Conservation (phyloP, 768 basidiomycete species). For the Russula vinacea region DNA sequence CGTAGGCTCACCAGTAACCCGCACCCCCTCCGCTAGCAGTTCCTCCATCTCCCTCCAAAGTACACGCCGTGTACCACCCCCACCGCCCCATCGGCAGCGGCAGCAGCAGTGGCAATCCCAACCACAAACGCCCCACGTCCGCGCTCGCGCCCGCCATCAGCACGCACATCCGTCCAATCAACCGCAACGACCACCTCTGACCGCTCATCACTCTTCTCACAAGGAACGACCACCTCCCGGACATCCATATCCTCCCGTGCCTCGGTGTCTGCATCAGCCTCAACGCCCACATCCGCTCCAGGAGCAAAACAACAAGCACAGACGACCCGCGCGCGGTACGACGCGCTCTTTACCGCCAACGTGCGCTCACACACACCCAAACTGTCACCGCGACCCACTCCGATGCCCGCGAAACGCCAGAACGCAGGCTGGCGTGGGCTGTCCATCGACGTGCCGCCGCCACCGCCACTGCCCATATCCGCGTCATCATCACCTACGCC, state of each 20-base stretch:
- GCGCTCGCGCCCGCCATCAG: conserved; percentile 32
- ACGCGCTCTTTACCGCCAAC: conserved; percentile 35
- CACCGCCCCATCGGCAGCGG: not conserved
- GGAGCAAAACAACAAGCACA: conserved; percentile 28
- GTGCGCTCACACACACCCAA: conserved; percentile 22
- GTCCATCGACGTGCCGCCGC: conserved; percentile 49
- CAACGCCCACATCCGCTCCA: not conserved
- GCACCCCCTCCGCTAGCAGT: conserved; percentile 5
- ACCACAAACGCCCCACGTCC: not conserved
- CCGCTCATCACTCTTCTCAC: conserved; percentile 30
- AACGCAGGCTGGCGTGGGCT: conserved; percentile 69
- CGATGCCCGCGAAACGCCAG: conserved; percentile 43
- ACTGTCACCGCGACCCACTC: conserved; percentile 34
- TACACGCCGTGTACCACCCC: conserved; percentile 21
- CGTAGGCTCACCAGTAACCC: conserved; percentile 36
- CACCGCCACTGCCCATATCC: not conserved
- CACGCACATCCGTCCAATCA: conserved; percentile 38
- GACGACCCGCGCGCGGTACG: conserved; percentile 32
- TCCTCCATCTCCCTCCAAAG: conserved; percentile 8
- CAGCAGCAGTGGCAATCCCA: not conserved
- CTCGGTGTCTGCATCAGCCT: not conserved
- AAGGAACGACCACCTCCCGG: conserved; percentile 53
- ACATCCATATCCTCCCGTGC: conserved; percentile 36
- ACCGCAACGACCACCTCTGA: conserved; percentile 32
- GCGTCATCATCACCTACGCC: conserved; percentile 31